These are phyloP conservation scores for Mycena filopes DNA, from an alignment of 768 basidiomycete genomes.

Conservation along the genomic window DNA sequence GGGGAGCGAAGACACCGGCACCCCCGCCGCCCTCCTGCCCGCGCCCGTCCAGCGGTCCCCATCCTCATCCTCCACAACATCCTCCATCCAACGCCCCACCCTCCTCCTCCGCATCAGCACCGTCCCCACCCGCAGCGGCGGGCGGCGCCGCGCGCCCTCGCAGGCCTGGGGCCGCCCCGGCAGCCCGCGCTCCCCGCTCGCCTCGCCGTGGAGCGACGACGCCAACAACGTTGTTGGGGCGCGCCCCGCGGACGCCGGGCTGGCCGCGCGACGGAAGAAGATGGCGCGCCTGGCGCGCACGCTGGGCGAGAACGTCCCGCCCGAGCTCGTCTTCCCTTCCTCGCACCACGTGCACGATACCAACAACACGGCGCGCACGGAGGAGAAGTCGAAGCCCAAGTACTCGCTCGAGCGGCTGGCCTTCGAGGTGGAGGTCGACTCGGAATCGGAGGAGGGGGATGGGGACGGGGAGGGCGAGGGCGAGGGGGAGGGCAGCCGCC, in stretches of 20 bases:
- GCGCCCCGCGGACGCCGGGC: not conserved
- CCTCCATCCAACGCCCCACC: conserved; percentile 4
- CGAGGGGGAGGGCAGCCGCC: too few relatives aligned
- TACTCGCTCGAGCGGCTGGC: not conserved
- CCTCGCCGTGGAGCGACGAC: not conserved
- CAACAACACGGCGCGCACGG: not conserved
- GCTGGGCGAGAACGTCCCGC: conserved; percentile 29
- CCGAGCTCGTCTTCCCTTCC: conserved; percentile 30
- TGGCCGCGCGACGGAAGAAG: conserved; percentile 23
- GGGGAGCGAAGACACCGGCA: not conserved
- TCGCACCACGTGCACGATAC: not conserved
- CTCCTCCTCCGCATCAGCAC: conserved; percentile 31
- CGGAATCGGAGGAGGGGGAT: not conserved
- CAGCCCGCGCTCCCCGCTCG: not conserved
- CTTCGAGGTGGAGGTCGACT: not conserved
- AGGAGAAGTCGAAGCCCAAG: conserved; percentile 1
- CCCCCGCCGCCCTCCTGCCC: conserved; percentile 9
- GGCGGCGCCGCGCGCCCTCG: conserved; percentile 10
- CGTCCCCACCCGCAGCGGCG: not conserved
- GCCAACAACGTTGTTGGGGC: not conserved
- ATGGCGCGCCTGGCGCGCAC: conserved; percentile 28
- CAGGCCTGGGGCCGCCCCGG: conserved; percentile 22
- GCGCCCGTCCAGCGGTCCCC: too few relatives aligned
- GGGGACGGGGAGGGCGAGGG: too few relatives aligned
- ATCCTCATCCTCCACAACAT: not conserved